Base-by-base conservation (phyloP, 1,139 yeast species). In the Martiniozyma asiatica region DNA sequence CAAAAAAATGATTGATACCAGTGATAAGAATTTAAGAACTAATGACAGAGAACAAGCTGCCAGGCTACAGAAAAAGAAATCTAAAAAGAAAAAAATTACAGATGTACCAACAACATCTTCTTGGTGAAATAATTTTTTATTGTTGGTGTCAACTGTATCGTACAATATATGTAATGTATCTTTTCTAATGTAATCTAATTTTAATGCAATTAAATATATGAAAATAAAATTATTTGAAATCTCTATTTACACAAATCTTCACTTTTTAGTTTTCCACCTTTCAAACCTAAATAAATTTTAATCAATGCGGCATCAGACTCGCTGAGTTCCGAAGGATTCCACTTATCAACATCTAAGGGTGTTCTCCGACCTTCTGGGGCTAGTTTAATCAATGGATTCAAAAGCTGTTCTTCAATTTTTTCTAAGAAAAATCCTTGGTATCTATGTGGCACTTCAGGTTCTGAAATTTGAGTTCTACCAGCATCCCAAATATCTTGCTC, bases 1-100 rank as follows among this genome's bases (percentile, higher is more conserved):
- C 1, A 73, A 81, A 51, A 80, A 78, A 59, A 72, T 79, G 57
- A 82, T 81, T 48, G 93, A 82, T 46, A 51, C 44, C 6, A 40
- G 33, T 15, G 50, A 41, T 16, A 39, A 43, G 22, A 23, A 36
- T 2, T 14, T 34, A 5, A 25, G 13, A 11, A 29, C 19, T 5
- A 34, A 32, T 9, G 27, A 24, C 4, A 28, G 21, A 14, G 25
- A 19, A 20, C 23, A 26, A 15, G 24, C 26, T 10, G 26, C 24
- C 6, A 16, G 18, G 20, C 13, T 19, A 6, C 26, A 24, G 19
- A 26, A 24, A 22, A 21, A 22, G n/a, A 32, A 30, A 24, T 11
- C 12, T 6, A 24, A 32, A 26, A 29, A 34, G 18, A 22, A 10
- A n/a, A 20, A 34, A 22, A 29, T n/a, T 18, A n/a, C 24, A 29